Base-by-base conservation (phyloP, 768 basidiomycete genomes). In the Suillus spraguei region DNA sequence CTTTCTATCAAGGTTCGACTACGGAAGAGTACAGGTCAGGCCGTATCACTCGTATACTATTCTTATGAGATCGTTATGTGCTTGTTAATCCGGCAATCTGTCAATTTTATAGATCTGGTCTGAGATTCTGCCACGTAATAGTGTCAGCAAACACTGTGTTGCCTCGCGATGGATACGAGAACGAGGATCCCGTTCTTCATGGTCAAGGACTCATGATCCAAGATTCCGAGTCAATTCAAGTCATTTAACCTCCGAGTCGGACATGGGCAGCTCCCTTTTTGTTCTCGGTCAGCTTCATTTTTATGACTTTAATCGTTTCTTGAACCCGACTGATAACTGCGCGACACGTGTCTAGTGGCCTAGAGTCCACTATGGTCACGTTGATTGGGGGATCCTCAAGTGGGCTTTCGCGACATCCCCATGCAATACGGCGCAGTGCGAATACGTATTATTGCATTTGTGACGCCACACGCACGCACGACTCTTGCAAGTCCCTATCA, bases 401-500 rank as follows among this genome's bases (percentile, higher is more conserved):
- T 83, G 54, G 20, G 77, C 65, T 7, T 16, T 36, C 22, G 33
- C 11, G 52, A 13, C 33, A 53, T 35, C 52, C 39, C 16, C 35
- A n/a, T 35, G 20, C 60, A 47, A 28, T 16, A 24, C 41, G 2
- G 11, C 56, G 53, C 42, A 53, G 24, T 47, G 46, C 11, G 22
- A 13, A 22, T 5, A 32, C 36, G 10, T 33, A 32, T 39, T 35
- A 50, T n/a, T n/a, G n/a, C n/a, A n/a, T n/a, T n/a, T n/a, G n/a
- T 95, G 60, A 73, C 84, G 1, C 91, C 94, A 0, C 84, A 87
- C 64, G 80, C 89, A 14, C 70, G 76, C 28, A 77, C 82, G 22
- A 87, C 95, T 38, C 95, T 46, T 97, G 94, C 93, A 69, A 66
- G 87, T 71, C 47, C 61, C 49, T 56, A 24, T 59, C 38, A 14